Percentiles rank a stretch among this genome's conserved stretches.
Conservation (phyloP, 306 rosid genomes). For the Cicer bijugum region DNA sequence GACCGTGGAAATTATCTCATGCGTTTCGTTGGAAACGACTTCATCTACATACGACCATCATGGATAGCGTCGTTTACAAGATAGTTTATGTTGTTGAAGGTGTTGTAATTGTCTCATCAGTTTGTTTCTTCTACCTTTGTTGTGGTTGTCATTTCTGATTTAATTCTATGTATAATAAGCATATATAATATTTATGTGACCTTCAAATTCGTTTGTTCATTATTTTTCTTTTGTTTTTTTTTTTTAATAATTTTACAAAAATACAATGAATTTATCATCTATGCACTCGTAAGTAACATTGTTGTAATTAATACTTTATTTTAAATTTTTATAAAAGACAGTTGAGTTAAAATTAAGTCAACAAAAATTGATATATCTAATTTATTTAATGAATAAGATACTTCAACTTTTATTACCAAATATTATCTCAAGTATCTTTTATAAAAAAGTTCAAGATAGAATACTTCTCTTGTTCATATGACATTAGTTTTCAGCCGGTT, state of each 20-base stretch:
- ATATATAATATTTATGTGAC: neutral
- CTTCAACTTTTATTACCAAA: too few relatives aligned
- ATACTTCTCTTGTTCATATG: too few relatives aligned
- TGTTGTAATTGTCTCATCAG: conserved; percentile 65
- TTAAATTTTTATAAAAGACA: too few relatives aligned
- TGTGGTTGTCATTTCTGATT: conserved; percentile 70
- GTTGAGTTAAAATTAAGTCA: too few relatives aligned
- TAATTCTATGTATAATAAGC: neutral
- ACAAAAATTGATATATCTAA: too few relatives aligned
- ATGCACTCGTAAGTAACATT: too few relatives aligned
- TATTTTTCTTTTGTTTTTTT: neutral
- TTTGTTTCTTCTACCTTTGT: conserved; percentile 74
- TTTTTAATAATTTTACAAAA: conserved; percentile 7
- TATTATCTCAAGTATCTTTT: too few relatives aligned
- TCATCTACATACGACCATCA: conserved; percentile 49
- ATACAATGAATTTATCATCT: too few relatives aligned
- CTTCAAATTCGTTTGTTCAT: conserved; percentile 31
- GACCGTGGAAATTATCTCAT: conserved; percentile 56
- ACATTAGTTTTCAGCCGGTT: too few relatives aligned
- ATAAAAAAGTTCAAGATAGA: too few relatives aligned
- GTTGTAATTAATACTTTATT: too few relatives aligned
- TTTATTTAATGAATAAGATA: too few relatives aligned
- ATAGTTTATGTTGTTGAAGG: conserved; percentile 63
- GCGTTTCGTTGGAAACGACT: conserved; percentile 57
- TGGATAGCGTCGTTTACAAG: conserved; percentile 69